phyloP scores from a whole-genome alignment of 176 grass and related monocot species.

The barley (Hordeum vulgare) region MorexV3_pseudomolecules_assembly NC_058520.1:506527402-506527901 shows the following conservation, averaged over 20 bases:
- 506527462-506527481: background rate
- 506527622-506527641: conserved; percentile 76
- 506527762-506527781: conserved; percentile 99
- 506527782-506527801: conserved; percentile 94
- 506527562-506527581: conserved; percentile 78
- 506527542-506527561: conserved; percentile 98
- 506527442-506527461: conserved; percentile 90
- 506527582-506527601: conserved; percentile 58
- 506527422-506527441: conserved; percentile 99
- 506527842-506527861: conserved; percentile 20
- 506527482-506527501: background rate
- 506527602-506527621: conserved; percentile 67
- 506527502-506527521: background rate
- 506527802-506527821: conserved; percentile 67
- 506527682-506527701: conserved; percentile 26
- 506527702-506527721: conserved; percentile 70
- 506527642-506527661: background rate
- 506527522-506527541: conserved; percentile 26
- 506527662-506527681: conserved; percentile 1
- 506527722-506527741: conserved; percentile 96
- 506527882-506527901: conserved; percentile 98
- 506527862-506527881: conserved; percentile 61
- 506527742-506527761: conserved; percentile 95
- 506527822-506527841: conserved; percentile 13
- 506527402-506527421: conserved; percentile 98